phyloP scores from a whole-genome alignment of 106 monocot genomes.

The Dendrobium officinale region DNA sequence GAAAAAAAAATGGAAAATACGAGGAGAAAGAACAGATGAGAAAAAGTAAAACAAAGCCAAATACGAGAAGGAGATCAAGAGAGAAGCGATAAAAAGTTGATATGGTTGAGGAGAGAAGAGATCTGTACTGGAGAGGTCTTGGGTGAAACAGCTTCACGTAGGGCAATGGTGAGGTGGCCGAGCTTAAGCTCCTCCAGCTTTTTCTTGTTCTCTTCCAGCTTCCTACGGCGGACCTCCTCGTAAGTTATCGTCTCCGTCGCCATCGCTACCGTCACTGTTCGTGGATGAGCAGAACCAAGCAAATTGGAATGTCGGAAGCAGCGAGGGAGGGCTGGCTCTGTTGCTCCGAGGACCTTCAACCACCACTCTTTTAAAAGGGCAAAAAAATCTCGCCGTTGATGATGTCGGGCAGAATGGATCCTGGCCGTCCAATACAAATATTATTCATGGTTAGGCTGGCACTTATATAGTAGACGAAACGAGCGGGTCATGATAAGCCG shows the following conservation, averaged over 20 bases:
- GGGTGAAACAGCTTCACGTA: conserved; percentile 27
- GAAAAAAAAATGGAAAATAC: too few species aligned
- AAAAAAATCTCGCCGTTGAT: neutral
- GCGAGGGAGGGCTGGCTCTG: neutral
- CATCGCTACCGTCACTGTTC: neutral
- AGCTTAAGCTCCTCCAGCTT: conserved; percentile 78
- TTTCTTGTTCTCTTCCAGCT: conserved; percentile 77
- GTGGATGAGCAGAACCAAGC: neutral
- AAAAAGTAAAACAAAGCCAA: neutral
- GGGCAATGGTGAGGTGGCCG: conserved; percentile 32
- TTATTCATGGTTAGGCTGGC: neutral
- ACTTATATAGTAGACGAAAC: neutral
- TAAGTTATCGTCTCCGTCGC: conserved; percentile 12
- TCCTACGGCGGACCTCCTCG: conserved; percentile 57
- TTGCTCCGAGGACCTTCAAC: neutral
- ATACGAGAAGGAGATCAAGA: neutral
- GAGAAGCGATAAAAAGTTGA: neutral
- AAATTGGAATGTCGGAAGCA: neutral
- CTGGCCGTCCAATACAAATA: conserved; percentile 5
- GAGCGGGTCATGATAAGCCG: neutral
- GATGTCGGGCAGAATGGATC: neutral
- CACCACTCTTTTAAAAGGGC: neutral
- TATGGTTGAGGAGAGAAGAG: conserved; percentile 1
- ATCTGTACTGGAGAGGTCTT: conserved; percentile 35
- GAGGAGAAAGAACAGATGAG: too few species aligned